phyloP scores from a whole-genome alignment of 2,329 filamentous ascomycete genomes.

The Xylaria sp. region DNA sequence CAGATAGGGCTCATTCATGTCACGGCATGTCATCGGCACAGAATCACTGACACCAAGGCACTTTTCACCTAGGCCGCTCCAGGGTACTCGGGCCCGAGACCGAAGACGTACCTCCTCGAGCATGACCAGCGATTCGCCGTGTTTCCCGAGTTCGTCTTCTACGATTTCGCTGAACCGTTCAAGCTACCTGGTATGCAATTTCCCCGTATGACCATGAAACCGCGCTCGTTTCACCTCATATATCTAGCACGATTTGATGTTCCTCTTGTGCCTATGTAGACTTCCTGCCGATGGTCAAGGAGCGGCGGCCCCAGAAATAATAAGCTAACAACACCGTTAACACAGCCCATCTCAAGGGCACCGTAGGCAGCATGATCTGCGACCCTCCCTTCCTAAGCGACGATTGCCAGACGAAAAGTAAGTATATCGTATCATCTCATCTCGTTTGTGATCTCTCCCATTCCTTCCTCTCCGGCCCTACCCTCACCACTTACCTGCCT shows the following conservation, averaged over 20 bases:
- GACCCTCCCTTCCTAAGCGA: slow-evolving; percentile 85
- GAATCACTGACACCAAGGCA: slow-evolving; percentile 9
- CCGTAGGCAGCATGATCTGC: slow-evolving; percentile 75
- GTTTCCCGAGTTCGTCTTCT: slow-evolving; percentile 78
- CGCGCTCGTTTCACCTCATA: too few relatives aligned
- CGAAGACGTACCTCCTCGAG: slow-evolving; percentile 75
- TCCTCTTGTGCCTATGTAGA: too few relatives aligned
- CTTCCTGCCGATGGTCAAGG: neutral
- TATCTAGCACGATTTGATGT: too few relatives aligned
- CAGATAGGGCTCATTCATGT: neutral
- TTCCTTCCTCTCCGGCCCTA: neutral
- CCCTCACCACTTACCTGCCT: too few relatives aligned
- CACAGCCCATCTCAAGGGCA: slow-evolving; percentile 68
- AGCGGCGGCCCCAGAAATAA: neutral
- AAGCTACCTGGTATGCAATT: slow-evolving; percentile 67
- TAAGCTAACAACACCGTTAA: slow-evolving; percentile 14
- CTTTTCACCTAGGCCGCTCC: slow-evolving; percentile 20
- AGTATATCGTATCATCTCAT: slow-evolving; percentile 37
- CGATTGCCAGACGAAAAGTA: slow-evolving; percentile 83
- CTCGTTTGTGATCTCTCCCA: neutral
- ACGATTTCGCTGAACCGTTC: slow-evolving; percentile 77
- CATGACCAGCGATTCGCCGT: slow-evolving; percentile 79
- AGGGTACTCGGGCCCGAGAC: slow-evolving; percentile 53
- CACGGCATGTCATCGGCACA: neutral
- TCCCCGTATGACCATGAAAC: neutral